These are phyloP conservation scores for Hemileia vastatrix DNA, from an alignment of 1,284 basidiomycete species.

Conservation along the genomic window DNA sequence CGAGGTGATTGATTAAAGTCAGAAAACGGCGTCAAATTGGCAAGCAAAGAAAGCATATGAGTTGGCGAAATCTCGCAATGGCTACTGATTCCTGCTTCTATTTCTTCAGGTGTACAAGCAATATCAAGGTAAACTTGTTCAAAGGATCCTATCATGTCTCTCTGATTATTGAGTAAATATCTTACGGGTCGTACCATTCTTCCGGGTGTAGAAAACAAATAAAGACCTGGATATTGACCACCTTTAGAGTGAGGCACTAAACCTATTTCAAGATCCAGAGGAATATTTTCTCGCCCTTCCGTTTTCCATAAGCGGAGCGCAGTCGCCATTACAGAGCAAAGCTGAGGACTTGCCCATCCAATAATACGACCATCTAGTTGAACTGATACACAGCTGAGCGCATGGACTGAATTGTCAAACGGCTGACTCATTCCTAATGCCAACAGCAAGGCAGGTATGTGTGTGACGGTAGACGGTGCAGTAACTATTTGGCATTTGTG, in stretches of 20 bases:
- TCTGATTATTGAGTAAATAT: conserved; percentile 70
- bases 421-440: conserved; percentile 91
- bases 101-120: conserved; percentile 79
- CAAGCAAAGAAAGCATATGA: conserved; percentile 74
- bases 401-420: conserved; percentile 66
- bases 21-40: conserved; percentile 59
- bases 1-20: conserved; percentile 80
- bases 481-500: conserved; percentile 89
- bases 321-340: conserved; percentile 70
- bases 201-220: conserved; percentile 75
- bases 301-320: conserved; percentile 93
- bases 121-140: conserved; percentile 99
- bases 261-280: conserved; percentile 91
- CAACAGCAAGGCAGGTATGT: conserved; percentile 71
- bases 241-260: conserved; percentile 79
- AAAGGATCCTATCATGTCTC: conserved; percentile 89
- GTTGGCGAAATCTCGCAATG: conserved; percentile 93
- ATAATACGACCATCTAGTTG: conserved; percentile 91
- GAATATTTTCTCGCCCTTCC: conserved; percentile 68
- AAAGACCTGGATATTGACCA: conserved; percentile 94
- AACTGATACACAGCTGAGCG: conserved; percentile 69
- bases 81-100: conserved; percentile 63
- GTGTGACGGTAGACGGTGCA: conserved; percentile 53
- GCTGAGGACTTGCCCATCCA: conserved; percentile 75
- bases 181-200: conserved; percentile 99